Conservation (phyloP, 129 eudicot species). For the Tagetes patula region DNA sequence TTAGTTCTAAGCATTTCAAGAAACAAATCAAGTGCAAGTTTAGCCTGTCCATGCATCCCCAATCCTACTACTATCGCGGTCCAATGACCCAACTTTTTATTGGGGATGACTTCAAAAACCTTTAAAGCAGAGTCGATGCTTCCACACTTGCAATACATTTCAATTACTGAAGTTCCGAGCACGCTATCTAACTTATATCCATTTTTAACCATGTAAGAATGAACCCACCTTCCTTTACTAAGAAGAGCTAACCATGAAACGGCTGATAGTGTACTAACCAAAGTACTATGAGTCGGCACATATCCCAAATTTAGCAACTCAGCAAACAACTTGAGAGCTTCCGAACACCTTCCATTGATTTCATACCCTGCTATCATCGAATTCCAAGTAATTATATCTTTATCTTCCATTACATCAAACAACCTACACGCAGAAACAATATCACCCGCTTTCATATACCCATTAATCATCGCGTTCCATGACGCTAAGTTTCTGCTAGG, state of each 20-base stretch:
- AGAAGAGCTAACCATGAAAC: conserved; percentile 36
- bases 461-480: conserved; percentile 49
- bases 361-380: conserved; percentile 47
- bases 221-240: conserved; percentile 45
- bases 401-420: conserved; percentile 38
- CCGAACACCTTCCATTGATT: conserved; percentile 27
- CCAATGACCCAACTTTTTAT: conserved; percentile 46
- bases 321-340: conserved; percentile 38
- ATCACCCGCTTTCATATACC: conserved; percentile 48
- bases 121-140: conserved; percentile 38
- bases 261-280: conserved; percentile 46
- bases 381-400: conserved; percentile 39
- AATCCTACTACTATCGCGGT: conserved; percentile 47
- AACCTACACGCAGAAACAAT: conserved; percentile 26
- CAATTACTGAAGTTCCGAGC: conserved; percentile 41
- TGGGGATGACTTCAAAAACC: conserved; percentile 35
- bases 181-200: conserved; percentile 36
- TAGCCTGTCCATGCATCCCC: conserved; percentile 44
- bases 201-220: conserved; percentile 39
- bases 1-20: conserved; percentile 31
- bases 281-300: conserved; percentile 41
- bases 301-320: conserved; percentile 27
- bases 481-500: conserved; percentile 37
- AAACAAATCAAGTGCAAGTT: conserved; percentile 38
- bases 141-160: conserved; percentile 52